Conservation (phyloP, 192 early-diverging fungal species). For the Entomortierella parvispora region DNA sequence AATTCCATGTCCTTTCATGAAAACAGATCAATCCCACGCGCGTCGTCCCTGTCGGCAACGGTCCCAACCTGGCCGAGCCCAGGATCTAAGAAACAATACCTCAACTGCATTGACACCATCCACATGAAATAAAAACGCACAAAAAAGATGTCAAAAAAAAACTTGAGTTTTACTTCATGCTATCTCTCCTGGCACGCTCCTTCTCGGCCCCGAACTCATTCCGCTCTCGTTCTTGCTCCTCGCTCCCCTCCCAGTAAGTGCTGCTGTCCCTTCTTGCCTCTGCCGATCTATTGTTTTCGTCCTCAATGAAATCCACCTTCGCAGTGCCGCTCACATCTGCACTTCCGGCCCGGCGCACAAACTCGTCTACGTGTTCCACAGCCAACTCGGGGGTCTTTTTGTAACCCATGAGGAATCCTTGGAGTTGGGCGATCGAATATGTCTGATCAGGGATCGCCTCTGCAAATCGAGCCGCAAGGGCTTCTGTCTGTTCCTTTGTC, state of each 20-base stretch:
- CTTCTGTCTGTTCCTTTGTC: constrained; percentile 7
- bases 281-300: background rate
- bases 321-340: constrained; percentile 45
- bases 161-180: constrained; percentile 17
- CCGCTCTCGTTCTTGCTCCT: constrained; percentile 15
- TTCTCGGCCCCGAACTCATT: constrained; percentile 27
- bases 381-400: constrained; percentile 56
- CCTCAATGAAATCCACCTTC: constrained; percentile 39
- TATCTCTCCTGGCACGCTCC: constrained; percentile 24
- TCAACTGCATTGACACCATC: no score
- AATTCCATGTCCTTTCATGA: no score
- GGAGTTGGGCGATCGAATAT: constrained; percentile 61
- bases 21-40: constrained; percentile 90
- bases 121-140: no score
- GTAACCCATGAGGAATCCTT: constrained; percentile 63
- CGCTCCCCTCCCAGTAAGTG: constrained; percentile 24
- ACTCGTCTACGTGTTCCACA: constrained; percentile 39
- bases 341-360: constrained; percentile 48
- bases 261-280: constrained; percentile 6
- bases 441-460: constrained; percentile 51
- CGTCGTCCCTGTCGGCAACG: constrained; percentile 82
- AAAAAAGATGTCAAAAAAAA: no score
- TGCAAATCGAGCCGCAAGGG: constrained; percentile 51
- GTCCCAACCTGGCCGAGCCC: constrained; percentile 60
- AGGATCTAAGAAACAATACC: constrained; percentile 5